A percentile compares a stretch with the other conserved stretches of the same genome.
These are phyloP conservation scores for Hypoxylon lienhwacheense DNA, from an alignment of 495 filamentous ascomycete species.

Conservation along the genomic window DNA sequence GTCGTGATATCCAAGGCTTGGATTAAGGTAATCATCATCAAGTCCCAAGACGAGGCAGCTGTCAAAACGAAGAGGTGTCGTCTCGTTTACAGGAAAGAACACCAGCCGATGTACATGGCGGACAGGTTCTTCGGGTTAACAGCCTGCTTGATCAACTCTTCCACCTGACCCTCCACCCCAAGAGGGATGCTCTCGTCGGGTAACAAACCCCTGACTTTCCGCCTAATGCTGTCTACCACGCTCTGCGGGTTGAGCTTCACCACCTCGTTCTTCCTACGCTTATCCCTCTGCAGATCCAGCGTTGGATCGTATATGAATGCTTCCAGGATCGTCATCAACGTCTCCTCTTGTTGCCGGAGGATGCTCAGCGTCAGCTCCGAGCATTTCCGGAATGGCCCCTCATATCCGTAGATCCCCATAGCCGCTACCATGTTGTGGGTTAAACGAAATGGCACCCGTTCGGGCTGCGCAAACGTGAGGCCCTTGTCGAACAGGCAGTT, in stretches of 20 bases:
- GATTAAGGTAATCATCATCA: too few species aligned
- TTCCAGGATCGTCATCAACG: constrained; percentile 93
- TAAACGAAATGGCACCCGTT: constrained; percentile 94
- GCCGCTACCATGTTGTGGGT: constrained; percentile 98
- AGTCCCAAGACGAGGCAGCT: not conserved
- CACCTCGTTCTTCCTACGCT: constrained; percentile 58
- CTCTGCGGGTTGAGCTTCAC: constrained; percentile 86
- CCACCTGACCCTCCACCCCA: constrained; percentile 92
- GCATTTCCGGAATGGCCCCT: constrained; percentile 87
- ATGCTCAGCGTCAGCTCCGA: constrained; percentile 84
- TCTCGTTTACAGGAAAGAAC: constrained; percentile 72
- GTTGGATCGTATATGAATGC: constrained; percentile 97
- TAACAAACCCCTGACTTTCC: constrained; percentile 82
- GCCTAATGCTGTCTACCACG: constrained; percentile 84
- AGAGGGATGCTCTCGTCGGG: constrained; percentile 85
- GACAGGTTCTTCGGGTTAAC: constrained; percentile 74
- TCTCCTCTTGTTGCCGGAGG: constrained; percentile 89
- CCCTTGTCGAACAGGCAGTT: constrained; percentile 99
- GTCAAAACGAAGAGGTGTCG: not conserved
- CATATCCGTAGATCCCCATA: constrained; percentile 90
- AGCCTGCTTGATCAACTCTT: constrained; percentile 85
- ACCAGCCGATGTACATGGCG: constrained; percentile 98
- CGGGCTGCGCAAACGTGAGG: constrained; percentile 90
- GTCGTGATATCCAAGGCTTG: too few species aligned
- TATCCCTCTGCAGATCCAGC: constrained; percentile 83